Evolutionary conservation across 768 basidiomycete genomes (phyloP).

Genomic region (Mycena galericulata): DNA sequence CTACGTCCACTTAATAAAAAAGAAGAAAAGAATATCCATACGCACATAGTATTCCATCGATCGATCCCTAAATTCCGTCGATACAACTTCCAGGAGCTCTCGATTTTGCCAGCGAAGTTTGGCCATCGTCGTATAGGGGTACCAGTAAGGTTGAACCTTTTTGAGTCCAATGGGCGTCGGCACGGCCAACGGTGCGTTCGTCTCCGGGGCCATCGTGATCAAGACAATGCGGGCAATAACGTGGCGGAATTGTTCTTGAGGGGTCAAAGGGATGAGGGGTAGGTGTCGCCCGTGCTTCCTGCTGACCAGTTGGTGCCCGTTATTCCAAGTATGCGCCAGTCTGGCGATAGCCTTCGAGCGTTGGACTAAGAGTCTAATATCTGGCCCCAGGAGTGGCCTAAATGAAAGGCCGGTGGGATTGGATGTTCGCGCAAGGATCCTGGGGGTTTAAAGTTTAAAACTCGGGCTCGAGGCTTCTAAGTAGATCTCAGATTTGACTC

Average conservation of each 20-base stretch:
- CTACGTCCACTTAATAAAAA: slow-evolving; percentile 40
- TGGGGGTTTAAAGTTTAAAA: no score
- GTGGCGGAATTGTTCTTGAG: slow-evolving; percentile 68
- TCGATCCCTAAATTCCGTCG: slow-evolving; percentile 93
- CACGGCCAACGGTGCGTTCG: slow-evolving; percentile 42
- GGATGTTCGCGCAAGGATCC: neutral
- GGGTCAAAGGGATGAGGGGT: slow-evolving; percentile 58
- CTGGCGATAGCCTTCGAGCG: slow-evolving; percentile 2
- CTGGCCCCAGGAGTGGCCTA: neutral
- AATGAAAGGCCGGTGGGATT: neutral
- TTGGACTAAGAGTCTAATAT: neutral
- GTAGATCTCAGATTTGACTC: no score
- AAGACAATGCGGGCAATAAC: slow-evolving; percentile 65
- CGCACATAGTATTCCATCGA: slow-evolving; percentile 96
- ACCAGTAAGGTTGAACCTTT: slow-evolving; percentile 91
- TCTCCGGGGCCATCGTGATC: slow-evolving; percentile 58
- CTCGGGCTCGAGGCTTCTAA: neutral
- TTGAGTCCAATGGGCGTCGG: slow-evolving; percentile 65
- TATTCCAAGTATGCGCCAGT: slow-evolving; percentile 26
- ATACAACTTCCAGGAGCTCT: slow-evolving; percentile 91
- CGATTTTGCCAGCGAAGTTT: slow-evolving; percentile 92
- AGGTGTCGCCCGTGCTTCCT: slow-evolving; percentile 26
- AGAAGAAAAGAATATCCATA: slow-evolving; percentile 12
- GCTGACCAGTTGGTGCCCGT: slow-evolving; percentile 17
- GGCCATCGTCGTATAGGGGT: slow-evolving; percentile 92